A percentile compares a stretch with the other conserved stretches of the same genome.
Conservation (phyloP, 2,329 filamentous ascomycete species). For the Fusarium udum region DNA sequence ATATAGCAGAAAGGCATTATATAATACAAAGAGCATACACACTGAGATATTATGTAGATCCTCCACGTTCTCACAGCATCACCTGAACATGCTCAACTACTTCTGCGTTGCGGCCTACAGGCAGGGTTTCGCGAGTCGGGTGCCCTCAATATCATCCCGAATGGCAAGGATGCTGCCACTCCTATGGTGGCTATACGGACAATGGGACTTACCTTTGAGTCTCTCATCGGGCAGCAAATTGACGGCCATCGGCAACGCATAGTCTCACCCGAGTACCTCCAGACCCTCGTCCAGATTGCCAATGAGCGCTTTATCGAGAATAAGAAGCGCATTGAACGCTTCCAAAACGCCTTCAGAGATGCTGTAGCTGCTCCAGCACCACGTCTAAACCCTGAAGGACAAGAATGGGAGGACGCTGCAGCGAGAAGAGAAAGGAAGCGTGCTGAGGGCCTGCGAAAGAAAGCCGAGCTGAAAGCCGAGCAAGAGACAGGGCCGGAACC, state of each 20-base stretch:
- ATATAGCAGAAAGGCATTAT: constrained; percentile 36
- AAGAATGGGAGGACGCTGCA: constrained; percentile 65
- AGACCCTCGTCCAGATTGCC: constrained; percentile 72
- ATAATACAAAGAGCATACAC: constrained; percentile 19
- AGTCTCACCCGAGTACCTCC: constrained; percentile 74
- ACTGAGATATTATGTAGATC: constrained; percentile 67
- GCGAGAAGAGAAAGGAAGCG: constrained; percentile 64
- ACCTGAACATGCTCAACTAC: constrained; percentile 74
- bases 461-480: constrained; percentile 52
- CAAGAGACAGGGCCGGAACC: constrained; percentile 14
- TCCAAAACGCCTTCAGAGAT: constrained; percentile 61
- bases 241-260: constrained; percentile 55
- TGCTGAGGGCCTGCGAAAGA: constrained; percentile 65
- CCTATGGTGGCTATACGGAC: constrained; percentile 89
- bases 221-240: constrained; percentile 71
- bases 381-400: constrained; percentile 48
- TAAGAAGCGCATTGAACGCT: constrained; percentile 71
- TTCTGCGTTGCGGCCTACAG: constrained; percentile 78
- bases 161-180: constrained; percentile 49
- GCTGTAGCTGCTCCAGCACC: constrained; percentile 42
- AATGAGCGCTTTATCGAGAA: constrained; percentile 81
- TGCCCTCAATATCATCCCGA: constrained; percentile 70
- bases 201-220: constrained; percentile 83
- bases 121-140: constrained; percentile 93
- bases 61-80: constrained; percentile 87